Evolutionary conservation across 352 stramenopile genomes (phyloP), one percentile per base, ranked within the genome.

Genomic region (Elongisporangium prolatum): DNA sequence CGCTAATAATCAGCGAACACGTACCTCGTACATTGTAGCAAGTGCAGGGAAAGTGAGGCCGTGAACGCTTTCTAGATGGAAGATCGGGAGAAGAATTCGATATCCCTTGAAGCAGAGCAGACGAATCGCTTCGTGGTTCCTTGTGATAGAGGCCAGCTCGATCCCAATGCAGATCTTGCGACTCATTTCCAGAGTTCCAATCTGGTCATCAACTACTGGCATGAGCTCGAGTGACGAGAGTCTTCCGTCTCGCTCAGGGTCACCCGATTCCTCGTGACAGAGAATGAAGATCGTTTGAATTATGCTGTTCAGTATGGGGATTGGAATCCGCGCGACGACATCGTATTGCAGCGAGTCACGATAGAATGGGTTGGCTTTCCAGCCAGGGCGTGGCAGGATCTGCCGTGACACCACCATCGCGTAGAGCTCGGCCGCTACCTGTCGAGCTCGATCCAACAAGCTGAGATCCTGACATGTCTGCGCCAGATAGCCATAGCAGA

Each of bases 401-500:
- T 60, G 57, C 20, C 64, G 58, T 4, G 80, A 89, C 14, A 85
- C 67, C 1, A 86, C 61, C 1, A 50, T 50, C 21, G 79, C 67
- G 63, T 88, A 88, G 24, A 91, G 59, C 9, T 77, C 68, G 1
- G 25, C 65, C 0, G 81, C 81, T 21, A 78, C 71, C 53, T 69
- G 71, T 24, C 50, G 66, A 1, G 81, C 76, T 34, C 64, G 60
- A 2, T 54, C 48, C 5, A 52, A 38, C 3, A 84, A 55, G 4
- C 75, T 61, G 0, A 69, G 25, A 17, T 84, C 57, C 21, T 74
- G 61, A 28, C 80, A 89, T 0, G 55, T 64, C 50, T 89, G 74
- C 2, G 84, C 82, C 0, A 96, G 57, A 51, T 93, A 89, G 13
- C 79, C 80, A 20, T 90, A 93, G 54, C 80, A 91, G 24, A 91